Base-by-base conservation (phyloP, 2,329 filamentous ascomycete genomes). In the Macrophomina pseudophaseolina region DNA sequence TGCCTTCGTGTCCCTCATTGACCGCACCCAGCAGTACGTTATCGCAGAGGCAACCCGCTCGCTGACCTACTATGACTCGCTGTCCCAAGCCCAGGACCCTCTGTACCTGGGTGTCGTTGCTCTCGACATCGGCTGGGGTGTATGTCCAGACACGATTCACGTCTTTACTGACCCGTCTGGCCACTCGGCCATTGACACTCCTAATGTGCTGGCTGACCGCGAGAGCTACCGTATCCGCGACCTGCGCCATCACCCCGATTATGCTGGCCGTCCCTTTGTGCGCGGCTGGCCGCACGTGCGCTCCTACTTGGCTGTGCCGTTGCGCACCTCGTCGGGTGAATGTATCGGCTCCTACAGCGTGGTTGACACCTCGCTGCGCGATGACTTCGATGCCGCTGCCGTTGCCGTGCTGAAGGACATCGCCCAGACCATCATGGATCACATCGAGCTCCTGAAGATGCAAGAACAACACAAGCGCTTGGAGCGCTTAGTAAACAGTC, bases 31-130 rank as follows among this genome's bases (percentile, higher is more conserved):
- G 23, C 82, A 85, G 68, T 85, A 82, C 66, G 80, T 85, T 35
- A 72, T 86, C 12, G 82, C 82, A 16, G 84, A 86, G 71, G 80
- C 82, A 11, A 83, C 82, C 1, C 77, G 76, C 67, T 79, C 78
- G 0, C 70, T 80, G 14, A 75, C 75, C 63, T 72, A 83, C 12
- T 75, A 76, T 40, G 71, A 82, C 33, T 72, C 71, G 28, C 64
- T 69, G 4, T 3, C 4, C 44, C 6, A 35, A 3, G 44, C 40
- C 30, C 8, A 8, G 3, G 58, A 49, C n/a, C 28, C 30, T 16
- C 30, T 62, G 7, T 49, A 38, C 32, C 32, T 62, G 30, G 58
- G 58, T 5, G 30, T 62, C 30, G 30, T 30, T 5, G 44, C 44
- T 3, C 5, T 62, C 6, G 30, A 35, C n/a, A 35, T 18, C 7